These are phyloP conservation scores for Pythium dissotocum DNA, from an alignment of 352 stramenopile genomes.

Conservation along the genomic window DNA sequence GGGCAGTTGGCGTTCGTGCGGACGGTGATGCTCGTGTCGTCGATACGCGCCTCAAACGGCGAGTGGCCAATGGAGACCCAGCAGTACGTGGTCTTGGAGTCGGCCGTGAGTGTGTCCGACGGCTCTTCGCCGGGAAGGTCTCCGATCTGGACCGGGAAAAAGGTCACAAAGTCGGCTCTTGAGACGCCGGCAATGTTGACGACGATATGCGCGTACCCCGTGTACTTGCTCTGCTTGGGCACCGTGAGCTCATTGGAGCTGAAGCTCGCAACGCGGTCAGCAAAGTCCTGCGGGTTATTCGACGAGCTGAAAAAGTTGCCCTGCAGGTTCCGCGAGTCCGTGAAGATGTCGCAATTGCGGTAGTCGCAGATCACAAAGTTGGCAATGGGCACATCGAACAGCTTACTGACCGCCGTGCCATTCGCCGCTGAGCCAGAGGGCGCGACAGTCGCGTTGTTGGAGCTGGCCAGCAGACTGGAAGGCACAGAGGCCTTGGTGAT, in stretches of 20 bases:
- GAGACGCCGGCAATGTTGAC: conserved; percentile 66
- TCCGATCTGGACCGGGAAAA: conserved; percentile 77
- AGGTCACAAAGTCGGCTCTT: conserved; percentile 75
- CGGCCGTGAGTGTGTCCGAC: conserved; percentile 39
- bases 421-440: neutral
- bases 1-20: conserved; percentile 72
- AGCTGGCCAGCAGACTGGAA: conserved; percentile 22
- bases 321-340: conserved; percentile 18
- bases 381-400: conserved; percentile 62
- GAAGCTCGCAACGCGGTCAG: conserved; percentile 50
- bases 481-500: conserved; percentile 48
- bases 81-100: conserved; percentile 77
- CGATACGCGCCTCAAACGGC: conserved; percentile 59
- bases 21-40: conserved; percentile 47
- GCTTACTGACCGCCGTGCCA: neutral
- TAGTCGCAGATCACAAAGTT: conserved; percentile 83
- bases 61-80: conserved; percentile 58
- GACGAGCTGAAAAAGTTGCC: conserved; percentile 61
- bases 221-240: conserved; percentile 79
- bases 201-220: conserved; percentile 69
- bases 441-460: conserved; percentile 27
- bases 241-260: conserved; percentile 66
- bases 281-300: conserved; percentile 78
- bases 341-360: conserved; percentile 72
- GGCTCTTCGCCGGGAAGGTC: conserved; percentile 56